Evolutionary conservation across 768 basidiomycete genomes (phyloP).

Genomic region (Suillus brevipes): DNA sequence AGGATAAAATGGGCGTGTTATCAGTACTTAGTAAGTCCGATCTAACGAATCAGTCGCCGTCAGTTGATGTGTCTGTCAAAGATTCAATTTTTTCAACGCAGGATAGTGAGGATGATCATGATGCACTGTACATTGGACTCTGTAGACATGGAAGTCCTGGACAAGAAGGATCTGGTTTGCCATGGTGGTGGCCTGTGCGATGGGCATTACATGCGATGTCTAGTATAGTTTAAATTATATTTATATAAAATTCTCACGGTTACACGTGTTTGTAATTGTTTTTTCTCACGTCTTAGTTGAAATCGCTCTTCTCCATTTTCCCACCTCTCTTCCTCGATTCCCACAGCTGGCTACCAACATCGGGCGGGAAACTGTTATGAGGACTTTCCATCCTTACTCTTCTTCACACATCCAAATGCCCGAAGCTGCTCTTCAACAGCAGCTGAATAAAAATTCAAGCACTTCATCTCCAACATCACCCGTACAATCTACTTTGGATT

Average conservation of each 20-base stretch:
- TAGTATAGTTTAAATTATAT: slow-evolving; percentile 2
- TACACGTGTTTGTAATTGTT: slow-evolving; percentile 31
- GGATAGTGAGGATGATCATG: slow-evolving; percentile 33
- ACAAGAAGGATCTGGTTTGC: neutral
- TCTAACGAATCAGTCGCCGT: slow-evolving; percentile 9
- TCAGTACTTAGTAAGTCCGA: slow-evolving; percentile 39
- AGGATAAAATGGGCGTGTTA: slow-evolving; percentile 52
- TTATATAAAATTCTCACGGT: slow-evolving; percentile 30
- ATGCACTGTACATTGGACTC: slow-evolving; percentile 37
- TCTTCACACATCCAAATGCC: slow-evolving; percentile 44
- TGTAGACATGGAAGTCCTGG: slow-evolving; percentile 11
- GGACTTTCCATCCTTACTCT: slow-evolving; percentile 45
- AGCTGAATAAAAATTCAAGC: slow-evolving; percentile 28
- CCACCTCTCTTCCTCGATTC: slow-evolving; percentile 45
- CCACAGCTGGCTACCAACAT: slow-evolving; percentile 44
- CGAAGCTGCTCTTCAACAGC: slow-evolving; percentile 36
- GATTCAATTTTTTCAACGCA: slow-evolving; percentile 7
- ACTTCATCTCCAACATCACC: slow-evolving; percentile 46
- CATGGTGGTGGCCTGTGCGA: neutral
- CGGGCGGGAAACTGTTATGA: slow-evolving; percentile 44
- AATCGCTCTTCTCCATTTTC: slow-evolving; percentile 36
- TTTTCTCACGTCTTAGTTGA: slow-evolving; percentile 10
- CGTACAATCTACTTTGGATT: slow-evolving; percentile 41
- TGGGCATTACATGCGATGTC: slow-evolving; percentile 9
- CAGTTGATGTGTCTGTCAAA: slow-evolving; percentile 13